These are phyloP conservation scores for Lasiodiplodia sp. DNA, from an alignment of 2,329 filamentous ascomycete species.

Conservation along the genomic window DNA sequence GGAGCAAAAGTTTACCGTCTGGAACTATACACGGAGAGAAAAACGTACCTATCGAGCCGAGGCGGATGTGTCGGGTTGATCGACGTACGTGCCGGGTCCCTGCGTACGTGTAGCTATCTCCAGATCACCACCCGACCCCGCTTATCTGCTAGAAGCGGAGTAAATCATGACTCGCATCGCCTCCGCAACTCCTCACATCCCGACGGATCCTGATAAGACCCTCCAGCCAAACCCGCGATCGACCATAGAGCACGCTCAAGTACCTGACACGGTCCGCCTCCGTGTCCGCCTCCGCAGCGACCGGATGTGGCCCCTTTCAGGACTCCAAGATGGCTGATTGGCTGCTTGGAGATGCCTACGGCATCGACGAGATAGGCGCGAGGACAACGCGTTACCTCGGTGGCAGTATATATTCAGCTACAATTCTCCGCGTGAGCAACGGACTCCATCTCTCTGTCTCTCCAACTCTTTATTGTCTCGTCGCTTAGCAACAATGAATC, in stretches of 20 bases:
- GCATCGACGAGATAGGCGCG: not conserved
- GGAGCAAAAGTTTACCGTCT: not conserved
- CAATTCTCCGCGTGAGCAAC: not conserved
- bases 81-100: not conserved
- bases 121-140: constrained; percentile 22
- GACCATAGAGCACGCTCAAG: not conserved
- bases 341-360: not conserved
- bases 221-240: not conserved
- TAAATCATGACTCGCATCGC: constrained; percentile 16
- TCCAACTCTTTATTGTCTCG: not conserved
- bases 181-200: not conserved
- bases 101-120: constrained; percentile 16
- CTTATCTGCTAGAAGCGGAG: constrained; percentile 13
- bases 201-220: constrained; percentile 17
- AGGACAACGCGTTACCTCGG: not conserved
- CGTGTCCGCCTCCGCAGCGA: constrained; percentile 12
- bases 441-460: not conserved
- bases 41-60: not conserved
- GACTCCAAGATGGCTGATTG: constrained; percentile 4
- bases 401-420: not conserved
- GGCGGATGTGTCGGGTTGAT: not conserved
- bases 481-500: constrained; percentile 11
- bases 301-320: not conserved
- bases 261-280: constrained; percentile 23
- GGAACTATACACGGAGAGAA: not conserved